Base-by-base conservation (phyloP, 2,329 filamentous ascomycete species). In the Xylariaceae sp. region DNA sequence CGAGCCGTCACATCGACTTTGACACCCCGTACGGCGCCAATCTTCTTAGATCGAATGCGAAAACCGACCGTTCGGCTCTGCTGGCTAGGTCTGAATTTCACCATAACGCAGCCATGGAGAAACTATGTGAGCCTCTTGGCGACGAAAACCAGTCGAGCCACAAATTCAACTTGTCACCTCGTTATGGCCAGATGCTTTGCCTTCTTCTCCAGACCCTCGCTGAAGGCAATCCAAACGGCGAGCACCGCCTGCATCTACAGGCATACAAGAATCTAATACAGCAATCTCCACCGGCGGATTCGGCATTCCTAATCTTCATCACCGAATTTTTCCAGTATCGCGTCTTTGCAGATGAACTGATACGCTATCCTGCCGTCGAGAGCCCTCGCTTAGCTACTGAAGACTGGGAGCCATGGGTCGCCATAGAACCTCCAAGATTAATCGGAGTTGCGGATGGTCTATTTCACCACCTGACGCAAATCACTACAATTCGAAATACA, bases 291-390 rank as follows among this genome's bases (percentile, higher is more conserved):
- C 71, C 85, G 39, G 57, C 78, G 57, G 68, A 89, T 73, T 64
- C 81, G 16, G 78, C 81, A 17, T 89, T 93, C 57, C 57, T 69
- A 19, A 66, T 70, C 9, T 81, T 81, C 52, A 76, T 81, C 44
- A 82, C 83, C 48, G 83, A 87, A 60, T 91, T 94, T 65, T 91
- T 94, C 63, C 85, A 89, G 59, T 95, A 93, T 55, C 87, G 93
- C 61, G 78, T 83, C 31, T 78, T 73, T 45, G 78, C 78, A n/a
- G 79, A 83, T 52, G 78, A 83, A 47, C 64, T 83, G 2, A 67
- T 83, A 38, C 72, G 68, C 56, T 69, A 72, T 41, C 69, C 69
- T 13, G 66, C 63, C 47, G 61, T 58, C 16, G 55, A 54, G 33
- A 62, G 56, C 18, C 56, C 56, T 12, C 65, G 63, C 7, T 55